Evolutionary conservation across 768 basidiomycete genomes (phyloP), one percentile per base, ranked within the genome.

Genomic region (Ephemerocybe angulata): DNA sequence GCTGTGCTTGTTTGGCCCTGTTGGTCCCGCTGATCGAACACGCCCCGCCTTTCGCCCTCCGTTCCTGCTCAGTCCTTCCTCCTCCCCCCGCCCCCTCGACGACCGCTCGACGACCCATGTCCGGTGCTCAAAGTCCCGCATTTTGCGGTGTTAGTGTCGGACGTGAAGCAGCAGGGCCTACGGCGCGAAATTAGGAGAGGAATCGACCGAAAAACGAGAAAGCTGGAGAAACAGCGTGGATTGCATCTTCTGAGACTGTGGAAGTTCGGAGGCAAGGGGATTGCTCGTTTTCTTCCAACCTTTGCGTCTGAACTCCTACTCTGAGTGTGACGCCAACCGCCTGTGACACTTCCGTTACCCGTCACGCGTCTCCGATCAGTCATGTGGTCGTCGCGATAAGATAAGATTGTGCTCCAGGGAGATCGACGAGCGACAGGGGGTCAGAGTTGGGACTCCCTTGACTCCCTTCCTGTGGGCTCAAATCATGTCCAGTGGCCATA

Each of bases 221-320:
- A 24, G 28, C 21, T 8, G 19, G 50, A 46, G 31, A 51, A 56
- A 46, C 48, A 25, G 29, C 38, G 25, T 56, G n/a, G 48, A 51
- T 50, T 40, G 29, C 42, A 56, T 56, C 50, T 56, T 56, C 55
- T 42, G 50, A 25, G 48, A 13, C 51, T 41, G 31, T 56, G 55
- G 38, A 38, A 11, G 55, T 51, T 51, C 55, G 50, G 44, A 56
- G 25, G 55, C 40, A 50, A 56, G 55, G 42, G 31, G 55, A 38
- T 50, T 40, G 41, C 41, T 33, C 11, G 29, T 22, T 35, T 56
- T 56, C 44, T 56, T 50, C 33, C 3, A 28, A 21, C 38, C 48
- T 24, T 55, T 30, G 11, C 24, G 15, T 17, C 46, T 28, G 46
- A 48, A 28, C 21, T 27, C 25, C 27, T 48, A 15, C 27, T 12